phyloP scores from a whole-genome alignment of 371 early-diverging fungal genomes.

The Syncephalastrum racemosum region DNA sequence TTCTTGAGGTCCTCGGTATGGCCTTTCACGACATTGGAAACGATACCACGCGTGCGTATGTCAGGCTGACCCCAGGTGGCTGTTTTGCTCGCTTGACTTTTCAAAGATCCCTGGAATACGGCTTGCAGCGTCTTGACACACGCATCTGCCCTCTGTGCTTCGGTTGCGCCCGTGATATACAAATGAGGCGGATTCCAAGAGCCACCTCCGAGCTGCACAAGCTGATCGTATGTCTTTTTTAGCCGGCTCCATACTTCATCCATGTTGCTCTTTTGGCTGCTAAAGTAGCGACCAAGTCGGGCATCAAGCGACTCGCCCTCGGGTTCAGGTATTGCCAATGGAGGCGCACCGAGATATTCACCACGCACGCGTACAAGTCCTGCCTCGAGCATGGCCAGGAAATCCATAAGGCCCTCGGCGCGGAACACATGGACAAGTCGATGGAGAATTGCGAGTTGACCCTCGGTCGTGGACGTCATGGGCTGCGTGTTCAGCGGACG shows the following conservation, averaged over 20 bases:
- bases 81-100: slow-evolving; percentile 6
- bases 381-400: slow-evolving; percentile 18
- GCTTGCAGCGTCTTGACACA: slow-evolving; percentile 10
- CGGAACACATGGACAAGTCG: slow-evolving; percentile 28
- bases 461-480: neutral
- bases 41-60: too few relatives aligned
- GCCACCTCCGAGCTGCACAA: slow-evolving; percentile 19
- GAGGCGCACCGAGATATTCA: neutral
- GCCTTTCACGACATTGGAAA: too few relatives aligned
- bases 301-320: too few relatives aligned
- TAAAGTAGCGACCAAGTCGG: slow-evolving; percentile 5
- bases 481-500: neutral
- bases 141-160: slow-evolving; percentile 7
- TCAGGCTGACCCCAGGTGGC: slow-evolving; percentile 6
- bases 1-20: neutral
- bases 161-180: slow-evolving; percentile 5
- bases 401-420: slow-evolving; percentile 16
- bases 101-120: slow-evolving; percentile 6
- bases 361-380: slow-evolving; percentile 3
- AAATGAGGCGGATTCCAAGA: slow-evolving; percentile 25
- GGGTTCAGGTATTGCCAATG: neutral
- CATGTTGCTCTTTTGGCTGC: neutral
- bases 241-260: slow-evolving; percentile 10
- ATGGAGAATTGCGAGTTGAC: slow-evolving; percentile 25
- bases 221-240: slow-evolving; percentile 3